Percentiles rank a stretch among this genome's conserved stretches.
phyloP scores from a whole-genome alignment of 441 rosid species.

The Manihot esculenta region DNA sequence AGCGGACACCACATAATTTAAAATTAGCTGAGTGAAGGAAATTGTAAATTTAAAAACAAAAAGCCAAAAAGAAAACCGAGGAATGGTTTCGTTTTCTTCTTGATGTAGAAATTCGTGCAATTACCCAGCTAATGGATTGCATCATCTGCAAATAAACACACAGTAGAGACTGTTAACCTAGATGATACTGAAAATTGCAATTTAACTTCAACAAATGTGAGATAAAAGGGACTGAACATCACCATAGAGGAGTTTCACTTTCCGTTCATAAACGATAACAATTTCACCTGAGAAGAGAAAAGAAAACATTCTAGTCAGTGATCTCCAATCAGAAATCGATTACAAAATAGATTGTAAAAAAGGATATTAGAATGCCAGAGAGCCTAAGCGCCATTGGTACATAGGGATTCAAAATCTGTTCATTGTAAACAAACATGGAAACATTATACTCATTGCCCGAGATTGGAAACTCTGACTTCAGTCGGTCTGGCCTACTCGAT shows the following conservation, averaged over 20 bases:
- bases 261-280: conserved; percentile 78
- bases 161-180: too few species aligned
- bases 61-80: too few species aligned
- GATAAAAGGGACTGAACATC: conserved; percentile 21
- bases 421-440: conserved; percentile 39
- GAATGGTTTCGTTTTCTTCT: too few species aligned
- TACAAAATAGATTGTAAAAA: not conserved
- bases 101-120: too few species aligned
- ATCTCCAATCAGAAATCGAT: not conserved
- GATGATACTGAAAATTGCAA: too few species aligned
- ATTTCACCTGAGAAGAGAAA: conserved; percentile 65
- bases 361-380: conserved; percentile 76
- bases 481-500: too few species aligned
- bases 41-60: too few species aligned
- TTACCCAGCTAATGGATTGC: too few species aligned
- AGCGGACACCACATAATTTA: conserved; percentile 31
- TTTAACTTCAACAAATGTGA: too few species aligned
- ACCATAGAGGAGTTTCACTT: conserved; percentile 90
- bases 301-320: not conserved
- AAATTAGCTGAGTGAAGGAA: not conserved
- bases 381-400: conserved; percentile 93
- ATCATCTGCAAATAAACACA: too few species aligned
- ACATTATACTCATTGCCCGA: not conserved
- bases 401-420: conserved; percentile 85
- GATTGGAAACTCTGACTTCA: too few species aligned